Base-by-base conservation (phyloP, 2,329 filamentous ascomycete genomes). In the Colletotrichum filicis region DNA sequence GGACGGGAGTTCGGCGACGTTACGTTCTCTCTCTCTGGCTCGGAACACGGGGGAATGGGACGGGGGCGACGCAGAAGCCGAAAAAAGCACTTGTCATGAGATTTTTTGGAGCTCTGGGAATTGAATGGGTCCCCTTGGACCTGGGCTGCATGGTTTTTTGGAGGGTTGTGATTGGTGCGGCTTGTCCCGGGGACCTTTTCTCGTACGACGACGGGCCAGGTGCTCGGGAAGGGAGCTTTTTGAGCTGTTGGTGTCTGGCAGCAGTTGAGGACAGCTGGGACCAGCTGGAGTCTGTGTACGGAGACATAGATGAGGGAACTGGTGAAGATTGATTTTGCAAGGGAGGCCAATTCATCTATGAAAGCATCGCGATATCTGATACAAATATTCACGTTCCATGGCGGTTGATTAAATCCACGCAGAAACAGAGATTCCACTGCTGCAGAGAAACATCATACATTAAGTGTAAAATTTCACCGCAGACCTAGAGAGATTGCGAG, bases 71-170 rank as follows among this genome's bases (percentile, higher is more conserved):
- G 16, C 42, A n/a, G 42, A n/a, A 46, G 6, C 42, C 16, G 19
- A 46, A 46, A 46, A 46, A 46, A 46, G 42, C 42, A 46, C 60
- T 35, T 71, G 59, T 66, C 68, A 70, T 66, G 68, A 70, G 68
- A 70, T 70, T 70, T 70, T 70, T 70, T 58, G 60, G 67, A 65
- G 30, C 46, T 55, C 46, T 68, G 22, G n/a, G 56, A 67, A 46
- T 60, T 63, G 42, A 24, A 53, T 52, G 66, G 59, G 49, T 42
- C 35, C 35, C 12, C 5, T 42, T 42, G 35, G 35, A 16, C 35
- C 61, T 65, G 42, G 42, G 42, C 16, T 46, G 42, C 16, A n/a
- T 46, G 42, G 65, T 42, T 49, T 63, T 70, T 73, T 73, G 35
- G 11, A 6, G 46, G 46, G 24, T 2, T 46, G 26, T 73, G 42